Base-by-base conservation (phyloP, 2,329 filamentous ascomycete genomes). In the Hysterium pulicare region DNA sequence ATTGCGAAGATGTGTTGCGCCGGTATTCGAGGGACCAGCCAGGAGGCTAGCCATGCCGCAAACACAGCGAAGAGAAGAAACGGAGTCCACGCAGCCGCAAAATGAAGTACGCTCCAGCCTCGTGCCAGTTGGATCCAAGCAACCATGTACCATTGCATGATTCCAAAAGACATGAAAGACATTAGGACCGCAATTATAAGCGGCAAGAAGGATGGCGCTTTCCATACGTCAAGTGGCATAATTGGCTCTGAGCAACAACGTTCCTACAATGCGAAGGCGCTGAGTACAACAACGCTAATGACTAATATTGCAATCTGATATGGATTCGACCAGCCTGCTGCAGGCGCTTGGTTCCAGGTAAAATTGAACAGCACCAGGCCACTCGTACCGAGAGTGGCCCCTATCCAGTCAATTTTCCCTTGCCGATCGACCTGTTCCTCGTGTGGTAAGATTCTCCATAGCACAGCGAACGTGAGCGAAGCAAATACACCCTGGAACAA, bases 261-360 rank as follows among this genome's bases (percentile, higher is more conserved):
- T 47, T 77, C 73, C 73, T 72, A 76, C 5, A 66, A 7, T 5
- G 57, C 44, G 37, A 69, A 69, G 3, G 36, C 41, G 1, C 28
- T 40, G 5, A 73, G 54, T 9, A 72, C 64, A 0, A 57, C 11
- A 0, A 71, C 38, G 0, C 69, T 67, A 1, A 66, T 30, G 4
- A 71, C 49, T 2, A 77, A 48, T 1, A 70, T 55, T 10, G 54
- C 55, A 17, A 74, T 69, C 7, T 68, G 62, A 49, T 73, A 74
- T 0, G 72, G 66, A 0, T 59, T 62, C 0, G 57, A 48, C 74
- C 73, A 77, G 3, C 73, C 72, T 0, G 64, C 70, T 1, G 66
- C 64, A 0, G 73, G 72, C 3, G 73, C 73, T 65, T 73, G 66
- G 40, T 76, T 77, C 69, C 73, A 77, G 1, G 67, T 67, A n/a